Conservation (phyloP, 345 rosid species). For the Draba incana region DNA sequence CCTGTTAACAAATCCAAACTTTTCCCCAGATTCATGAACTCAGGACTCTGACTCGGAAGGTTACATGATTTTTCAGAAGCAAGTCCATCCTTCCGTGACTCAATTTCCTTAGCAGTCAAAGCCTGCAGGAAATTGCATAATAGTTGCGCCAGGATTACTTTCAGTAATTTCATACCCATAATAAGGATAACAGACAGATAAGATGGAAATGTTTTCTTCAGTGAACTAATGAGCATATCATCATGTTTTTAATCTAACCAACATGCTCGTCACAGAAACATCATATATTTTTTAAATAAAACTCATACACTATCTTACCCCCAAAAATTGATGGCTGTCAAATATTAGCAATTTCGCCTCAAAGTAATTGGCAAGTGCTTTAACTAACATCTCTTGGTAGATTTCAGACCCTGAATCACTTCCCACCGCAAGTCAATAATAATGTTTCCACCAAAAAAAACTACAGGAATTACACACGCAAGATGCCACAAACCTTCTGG, state of each 20-base stretch:
- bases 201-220: not conserved
- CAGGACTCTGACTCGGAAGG: constrained; percentile 52
- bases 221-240: constrained; percentile 1
- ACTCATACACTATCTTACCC: constrained; percentile 58
- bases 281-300: not conserved
- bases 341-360: constrained; percentile 82
- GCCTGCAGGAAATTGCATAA: constrained; percentile 55
- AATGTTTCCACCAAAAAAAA: constrained; percentile 27
- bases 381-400: constrained; percentile 89
- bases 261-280: constrained; percentile 15
- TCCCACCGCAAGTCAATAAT: constrained; percentile 23
- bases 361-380: constrained; percentile 82
- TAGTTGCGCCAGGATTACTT: constrained; percentile 33
- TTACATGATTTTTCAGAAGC: constrained; percentile 58
- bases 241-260: constrained; percentile 16
- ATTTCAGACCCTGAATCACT: constrained; percentile 76
- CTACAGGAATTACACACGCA: constrained; percentile 14
- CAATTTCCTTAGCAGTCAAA: constrained; percentile 79
- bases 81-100: constrained; percentile 66
- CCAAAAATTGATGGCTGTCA: constrained; percentile 77
- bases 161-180: constrained; percentile 2
- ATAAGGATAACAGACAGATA: constrained; percentile 18
- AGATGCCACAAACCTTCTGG: constrained; percentile 70
- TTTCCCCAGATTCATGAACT: constrained; percentile 51
- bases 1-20: constrained; percentile 46